Evolutionary conservation across 352 stramenopile species (phyloP).

Genomic region (Pilasporangium apinafurcum): DNA sequence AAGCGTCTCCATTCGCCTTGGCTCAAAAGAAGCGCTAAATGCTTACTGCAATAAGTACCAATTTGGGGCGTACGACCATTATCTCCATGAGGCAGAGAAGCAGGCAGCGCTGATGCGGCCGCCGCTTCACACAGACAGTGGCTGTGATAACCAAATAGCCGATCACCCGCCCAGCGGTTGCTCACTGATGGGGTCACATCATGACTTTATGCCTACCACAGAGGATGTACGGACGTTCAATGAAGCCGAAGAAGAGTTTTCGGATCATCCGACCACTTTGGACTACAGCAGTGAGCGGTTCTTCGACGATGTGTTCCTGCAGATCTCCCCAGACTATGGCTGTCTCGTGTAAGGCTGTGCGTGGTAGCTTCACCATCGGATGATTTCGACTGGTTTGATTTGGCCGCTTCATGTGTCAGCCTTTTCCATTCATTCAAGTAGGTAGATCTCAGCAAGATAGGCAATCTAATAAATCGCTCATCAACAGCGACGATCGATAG

Average conservation of each 20-base stretch:
- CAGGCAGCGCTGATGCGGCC: constrained; percentile 1
- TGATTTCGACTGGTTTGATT: too few relatives aligned
- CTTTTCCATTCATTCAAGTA: too few relatives aligned
- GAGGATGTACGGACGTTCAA: constrained; percentile 42
- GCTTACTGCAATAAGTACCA: constrained; percentile 18
- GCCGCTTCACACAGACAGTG: constrained; percentile 14
- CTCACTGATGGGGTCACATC: constrained; percentile 9
- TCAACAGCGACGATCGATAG: too few relatives aligned
- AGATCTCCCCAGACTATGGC: constrained; percentile 70
- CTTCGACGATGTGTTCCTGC: constrained; percentile 73
- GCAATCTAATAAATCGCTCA: too few relatives aligned
- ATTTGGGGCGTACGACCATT: constrained; percentile 23
- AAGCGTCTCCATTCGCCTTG: constrained; percentile 10
- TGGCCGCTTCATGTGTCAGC: too few relatives aligned
- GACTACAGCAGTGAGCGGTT: constrained; percentile 70
- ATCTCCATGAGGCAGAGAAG: constrained; percentile 13
- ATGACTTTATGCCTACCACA: constrained; percentile 31
- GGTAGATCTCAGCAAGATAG: too few relatives aligned
- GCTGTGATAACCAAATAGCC: too few relatives aligned
- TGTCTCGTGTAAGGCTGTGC: constrained; percentile 40
- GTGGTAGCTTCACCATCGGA: too few relatives aligned
- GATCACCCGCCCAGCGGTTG: constrained; percentile 15
- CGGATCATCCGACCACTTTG: constrained; percentile 33
- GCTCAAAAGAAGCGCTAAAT: constrained; percentile 3
- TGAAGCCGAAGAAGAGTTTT: constrained; percentile 41